phyloP scores from a whole-genome alignment of 2,329 filamentous ascomycete species.

The Claviceps cyperi region DNA sequence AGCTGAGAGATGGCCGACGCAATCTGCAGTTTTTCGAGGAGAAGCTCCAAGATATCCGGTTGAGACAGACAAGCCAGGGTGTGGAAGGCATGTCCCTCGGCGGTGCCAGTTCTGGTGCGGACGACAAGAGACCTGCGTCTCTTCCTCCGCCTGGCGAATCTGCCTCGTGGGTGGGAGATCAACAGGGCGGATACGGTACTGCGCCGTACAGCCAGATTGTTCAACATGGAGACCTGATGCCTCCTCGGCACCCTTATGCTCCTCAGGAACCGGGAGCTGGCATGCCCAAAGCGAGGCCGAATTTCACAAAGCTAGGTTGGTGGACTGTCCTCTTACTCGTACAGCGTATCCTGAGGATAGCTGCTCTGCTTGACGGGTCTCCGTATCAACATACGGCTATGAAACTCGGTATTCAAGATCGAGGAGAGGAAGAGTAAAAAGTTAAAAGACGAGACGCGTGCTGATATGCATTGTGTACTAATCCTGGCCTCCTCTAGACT shows the following conservation, averaged over 20 bases:
- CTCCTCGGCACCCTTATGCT: constrained; percentile 64
- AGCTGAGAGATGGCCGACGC: constrained; percentile 83
- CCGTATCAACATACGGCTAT: neutral
- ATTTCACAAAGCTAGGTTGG: constrained; percentile 92
- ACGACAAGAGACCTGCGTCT: constrained; percentile 27
- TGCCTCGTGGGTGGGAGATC: constrained; percentile 31
- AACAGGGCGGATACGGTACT: constrained; percentile 44
- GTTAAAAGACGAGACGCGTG: neutral
- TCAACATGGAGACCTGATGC: constrained; percentile 61
- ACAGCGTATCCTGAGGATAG: too few relatives aligned
- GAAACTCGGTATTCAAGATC: neutral
- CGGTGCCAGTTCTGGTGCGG: constrained; percentile 18
- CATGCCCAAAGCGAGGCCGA: constrained; percentile 63
- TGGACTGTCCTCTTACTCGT: constrained; percentile 5
- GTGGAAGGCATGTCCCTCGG: constrained; percentile 53
- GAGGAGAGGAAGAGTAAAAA: neutral
- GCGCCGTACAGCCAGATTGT: constrained; percentile 41
- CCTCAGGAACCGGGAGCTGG: constrained; percentile 49
- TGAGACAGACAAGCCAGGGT: constrained; percentile 58
- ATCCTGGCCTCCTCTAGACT: constrained; percentile 40
- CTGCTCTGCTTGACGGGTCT: neutral
- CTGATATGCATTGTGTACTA: neutral
- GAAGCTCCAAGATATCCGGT: constrained; percentile 73
- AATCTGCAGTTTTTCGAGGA: constrained; percentile 96
- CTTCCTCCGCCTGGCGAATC: constrained; percentile 60